These are phyloP conservation scores for Gaeumannomyces sp. DNA, from an alignment of 2,329 filamentous ascomycete genomes.

Conservation along the genomic window DNA sequence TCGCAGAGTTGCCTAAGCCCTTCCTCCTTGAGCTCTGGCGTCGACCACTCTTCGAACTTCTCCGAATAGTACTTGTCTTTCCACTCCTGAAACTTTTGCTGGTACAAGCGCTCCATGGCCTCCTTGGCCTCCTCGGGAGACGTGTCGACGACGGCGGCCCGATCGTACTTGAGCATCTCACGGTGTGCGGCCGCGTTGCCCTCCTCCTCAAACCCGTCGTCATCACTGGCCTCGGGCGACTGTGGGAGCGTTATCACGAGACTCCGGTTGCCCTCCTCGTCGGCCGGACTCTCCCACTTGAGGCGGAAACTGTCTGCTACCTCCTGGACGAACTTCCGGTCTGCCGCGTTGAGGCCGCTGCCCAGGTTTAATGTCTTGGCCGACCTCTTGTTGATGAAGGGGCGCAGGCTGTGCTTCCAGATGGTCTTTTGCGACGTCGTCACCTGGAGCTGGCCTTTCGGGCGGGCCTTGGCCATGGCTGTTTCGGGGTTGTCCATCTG, in stretches of 20 bases:
- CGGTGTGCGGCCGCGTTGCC: slow-evolving; percentile 75
- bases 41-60: slow-evolving; percentile 75
- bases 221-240: slow-evolving; percentile 35
- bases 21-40: slow-evolving; percentile 64
- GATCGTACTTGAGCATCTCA: slow-evolving; percentile 85
- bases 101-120: slow-evolving; percentile 77
- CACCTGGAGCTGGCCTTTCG: slow-evolving; percentile 62
- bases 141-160: slow-evolving; percentile 76
- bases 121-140: slow-evolving; percentile 72
- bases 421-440: slow-evolving; percentile 75
- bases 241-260: slow-evolving; percentile 44
- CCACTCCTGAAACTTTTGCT: slow-evolving; percentile 85
- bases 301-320: slow-evolving; percentile 60
- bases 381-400: slow-evolving; percentile 68
- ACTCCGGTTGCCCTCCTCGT: slow-evolving; percentile 48
- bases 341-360: slow-evolving; percentile 65
- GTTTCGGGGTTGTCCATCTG: slow-evolving; percentile 52
- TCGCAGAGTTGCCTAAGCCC: slow-evolving; percentile 79
- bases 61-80: slow-evolving; percentile 88
- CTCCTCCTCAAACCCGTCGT: slow-evolving; percentile 75
- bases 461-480: slow-evolving; percentile 52
- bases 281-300: slow-evolving; percentile 51
- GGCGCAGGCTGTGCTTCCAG: slow-evolving; percentile 73
- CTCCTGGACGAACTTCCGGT: slow-evolving; percentile 90
- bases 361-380: slow-evolving; percentile 66